Evolutionary conservation across 306 rosid species (phyloP), one percentile per base, ranked within the genome.

Genomic region (Coriaria nepalensis): DNA sequence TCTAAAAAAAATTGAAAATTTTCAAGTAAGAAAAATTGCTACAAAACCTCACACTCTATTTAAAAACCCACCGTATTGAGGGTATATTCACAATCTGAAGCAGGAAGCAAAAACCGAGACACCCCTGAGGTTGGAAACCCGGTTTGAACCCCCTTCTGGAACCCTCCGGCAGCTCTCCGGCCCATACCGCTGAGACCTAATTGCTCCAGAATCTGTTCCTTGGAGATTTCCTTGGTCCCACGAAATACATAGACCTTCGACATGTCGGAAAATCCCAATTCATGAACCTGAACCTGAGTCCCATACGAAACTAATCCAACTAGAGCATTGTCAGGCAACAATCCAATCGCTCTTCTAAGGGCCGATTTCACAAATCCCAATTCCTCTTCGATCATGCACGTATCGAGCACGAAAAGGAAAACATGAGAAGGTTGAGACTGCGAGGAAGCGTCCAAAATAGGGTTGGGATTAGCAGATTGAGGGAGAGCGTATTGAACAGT

Each of bases 271-370:
- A 88, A 90, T 2, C 93, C 97, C 72, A 90, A 67, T 69, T 90
- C 95, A 55, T 90, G 68, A 52, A 90, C 97, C 78, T 84, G 97
- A 33, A 90, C 97, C 61, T 90, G 97, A 2, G 95, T 90, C 5
- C 97, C 97, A 38, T 63, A 90, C 0, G 97, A 90, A 0, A 90
- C 59, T 14, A 90, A 77, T 2, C 97, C 97, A 0, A 90, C 93
- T 8, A 84, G 84, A 38, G 95, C 95, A 64, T 84, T 77, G 5
- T 84, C 97, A 0, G 97, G 95, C 5, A 90, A 32, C 8, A 90
- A 59, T 0, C 77, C 95, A 33, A 90, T 56, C 4, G 97, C 97
- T 12, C 69, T 78, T 6, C 60, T 55, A 4, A 90, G 80, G 0
- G 84, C 77, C 4, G 90, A 90, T 71, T 79, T 81, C 38, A 81